Percentiles rank a stretch among this genome's conserved stretches.
These are phyloP conservation scores for Fremontodendron californicum DNA, from an alignment of 345 rosid species.

Conservation along the genomic window DNA sequence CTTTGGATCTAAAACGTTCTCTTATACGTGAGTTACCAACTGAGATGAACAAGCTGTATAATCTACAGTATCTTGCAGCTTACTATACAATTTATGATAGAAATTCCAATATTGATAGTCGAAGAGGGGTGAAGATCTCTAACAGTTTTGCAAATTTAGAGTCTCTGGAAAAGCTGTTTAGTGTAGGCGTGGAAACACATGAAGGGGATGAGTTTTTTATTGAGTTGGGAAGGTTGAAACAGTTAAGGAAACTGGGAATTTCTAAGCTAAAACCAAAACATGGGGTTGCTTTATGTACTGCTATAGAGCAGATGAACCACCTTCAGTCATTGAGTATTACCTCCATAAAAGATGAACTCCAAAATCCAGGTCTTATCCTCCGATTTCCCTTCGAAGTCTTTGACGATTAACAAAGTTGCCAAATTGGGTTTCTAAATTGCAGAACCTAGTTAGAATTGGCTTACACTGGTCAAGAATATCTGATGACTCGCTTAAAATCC, in stretches of 20 bases:
- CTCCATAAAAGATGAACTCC: background rate
- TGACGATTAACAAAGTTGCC: constrained; percentile 10
- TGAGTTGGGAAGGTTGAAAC: constrained; percentile 3
- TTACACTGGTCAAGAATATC: constrained; percentile 4
- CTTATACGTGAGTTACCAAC: background rate
- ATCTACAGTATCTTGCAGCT: background rate
- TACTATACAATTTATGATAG: background rate
- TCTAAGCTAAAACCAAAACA: background rate
- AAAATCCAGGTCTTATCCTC: constrained; percentile 3
- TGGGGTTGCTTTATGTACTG: constrained; percentile 13
- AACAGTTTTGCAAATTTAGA: background rate
- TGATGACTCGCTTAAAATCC: constrained; percentile 11
- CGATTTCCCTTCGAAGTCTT: background rate
- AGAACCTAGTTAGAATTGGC: background rate
- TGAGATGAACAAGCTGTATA: background rate
- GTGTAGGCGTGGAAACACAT: background rate
- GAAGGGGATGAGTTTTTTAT: background rate
- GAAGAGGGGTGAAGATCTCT: background rate
- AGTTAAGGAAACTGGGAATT: constrained; percentile 17
- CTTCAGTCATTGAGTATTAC: constrained; percentile 8
- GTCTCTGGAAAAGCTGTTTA: background rate
- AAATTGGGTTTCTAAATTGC: constrained; percentile 6
- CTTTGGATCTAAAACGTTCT: constrained; percentile 6
- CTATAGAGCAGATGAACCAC: constrained; percentile 10
- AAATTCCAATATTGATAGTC: background rate